These are phyloP conservation scores for Lichtheimia hyalospora DNA, from an alignment of 371 early-diverging fungal genomes.

Conservation along the genomic window DNA sequence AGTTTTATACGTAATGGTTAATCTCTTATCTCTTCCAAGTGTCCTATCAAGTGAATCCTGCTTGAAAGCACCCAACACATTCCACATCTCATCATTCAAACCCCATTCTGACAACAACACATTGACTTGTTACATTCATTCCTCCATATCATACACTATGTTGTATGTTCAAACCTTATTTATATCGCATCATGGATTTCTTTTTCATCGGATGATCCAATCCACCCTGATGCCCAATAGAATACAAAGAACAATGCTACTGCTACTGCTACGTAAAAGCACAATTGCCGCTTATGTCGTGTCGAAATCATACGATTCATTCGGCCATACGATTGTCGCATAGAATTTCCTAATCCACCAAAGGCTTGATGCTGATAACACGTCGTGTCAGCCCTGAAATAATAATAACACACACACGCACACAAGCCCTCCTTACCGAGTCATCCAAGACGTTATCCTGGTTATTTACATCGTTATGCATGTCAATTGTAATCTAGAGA, in stretches of 20 bases:
- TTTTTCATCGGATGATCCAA: too few relatives aligned
- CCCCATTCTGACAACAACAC: too few relatives aligned
- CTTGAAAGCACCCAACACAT: too few relatives aligned
- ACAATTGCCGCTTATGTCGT: slow-evolving; percentile 46
- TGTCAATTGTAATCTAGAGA: slow-evolving; percentile 44
- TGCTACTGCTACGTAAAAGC: slow-evolving; percentile 30
- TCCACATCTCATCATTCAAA: too few relatives aligned
- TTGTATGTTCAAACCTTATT: too few relatives aligned
- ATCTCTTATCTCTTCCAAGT: too few relatives aligned
- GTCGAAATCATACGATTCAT: slow-evolving; percentile 47
- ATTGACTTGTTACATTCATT: too few relatives aligned
- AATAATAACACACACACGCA: not conserved
- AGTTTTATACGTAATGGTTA: too few relatives aligned
- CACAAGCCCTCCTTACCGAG: slow-evolving; percentile 21
- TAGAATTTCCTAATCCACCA: slow-evolving; percentile 30
- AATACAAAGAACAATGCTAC: slow-evolving; percentile 31
- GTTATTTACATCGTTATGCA: slow-evolving; percentile 43
- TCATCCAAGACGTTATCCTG: slow-evolving; percentile 43
- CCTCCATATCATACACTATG: too few relatives aligned
- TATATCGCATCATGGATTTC: too few relatives aligned
- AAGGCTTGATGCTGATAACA: slow-evolving; percentile 33
- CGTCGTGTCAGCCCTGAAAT: too few relatives aligned
- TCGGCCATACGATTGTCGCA: slow-evolving; percentile 33
- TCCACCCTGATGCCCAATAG: slow-evolving; percentile 28
- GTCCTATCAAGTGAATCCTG: too few relatives aligned